Percentiles rank a stretch among this genome's conserved stretches.
Conservation (phyloP, 164 flowering plant species). For the Liriodendron chinense region DNA sequence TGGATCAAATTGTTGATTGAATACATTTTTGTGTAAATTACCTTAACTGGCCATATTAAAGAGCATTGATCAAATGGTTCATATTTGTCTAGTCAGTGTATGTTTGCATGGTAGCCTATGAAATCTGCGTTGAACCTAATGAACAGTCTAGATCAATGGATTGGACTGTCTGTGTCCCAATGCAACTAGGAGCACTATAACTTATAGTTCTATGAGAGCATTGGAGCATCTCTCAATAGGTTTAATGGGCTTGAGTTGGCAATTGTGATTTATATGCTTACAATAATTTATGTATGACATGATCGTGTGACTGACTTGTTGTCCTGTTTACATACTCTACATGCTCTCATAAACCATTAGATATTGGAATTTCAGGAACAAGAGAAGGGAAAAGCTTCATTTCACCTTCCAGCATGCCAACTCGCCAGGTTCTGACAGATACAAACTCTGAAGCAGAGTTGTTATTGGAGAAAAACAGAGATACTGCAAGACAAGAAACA, state of each 20-base stretch:
- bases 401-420: constrained; percentile 23
- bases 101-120: no score
- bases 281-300: background rate
- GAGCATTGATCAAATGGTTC: no score
- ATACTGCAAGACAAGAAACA: constrained; percentile 17
- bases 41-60: no score
- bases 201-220: no score
- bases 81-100: no score
- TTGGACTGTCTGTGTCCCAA: no score
- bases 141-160: no score
- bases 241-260: background rate
- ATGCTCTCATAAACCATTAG: constrained; percentile 29
- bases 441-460: constrained; percentile 23
- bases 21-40: no score
- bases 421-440: constrained; percentile 17
- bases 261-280: constrained; percentile 1
- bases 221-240: no score
- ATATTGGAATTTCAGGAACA: constrained; percentile 16
- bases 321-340: constrained; percentile 7
- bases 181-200: no score
- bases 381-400: constrained; percentile 31
- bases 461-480: constrained; percentile 32
- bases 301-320: constrained; percentile 2
- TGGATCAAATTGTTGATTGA: no score
- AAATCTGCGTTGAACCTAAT: no score